Conservation (phyloP, 345 rosid species). For the Isatis tinctoria region DNA sequence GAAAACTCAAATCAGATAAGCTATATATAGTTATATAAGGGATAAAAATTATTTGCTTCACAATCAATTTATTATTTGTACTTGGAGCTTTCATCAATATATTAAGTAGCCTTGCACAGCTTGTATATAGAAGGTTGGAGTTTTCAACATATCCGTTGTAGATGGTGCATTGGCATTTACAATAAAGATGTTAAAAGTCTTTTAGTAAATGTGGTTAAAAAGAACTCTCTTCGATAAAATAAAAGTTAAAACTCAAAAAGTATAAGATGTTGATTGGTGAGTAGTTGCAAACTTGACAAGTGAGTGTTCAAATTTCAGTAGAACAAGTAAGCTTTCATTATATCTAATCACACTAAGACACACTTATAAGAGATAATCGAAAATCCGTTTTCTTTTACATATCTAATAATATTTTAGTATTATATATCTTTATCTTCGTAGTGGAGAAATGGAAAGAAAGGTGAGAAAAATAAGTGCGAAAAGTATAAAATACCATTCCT, state of each 20-base stretch:
- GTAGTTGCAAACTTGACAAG: constrained; percentile 44
- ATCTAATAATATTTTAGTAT: too few species aligned
- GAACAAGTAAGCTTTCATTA: constrained; percentile 63
- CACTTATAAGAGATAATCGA: constrained; percentile 17
- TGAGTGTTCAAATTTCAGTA: constrained; percentile 51
- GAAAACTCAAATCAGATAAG: too few species aligned
- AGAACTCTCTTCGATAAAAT: not conserved
- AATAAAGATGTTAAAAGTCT: not conserved
- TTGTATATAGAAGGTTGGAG: not conserved
- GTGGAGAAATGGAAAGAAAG: not conserved
- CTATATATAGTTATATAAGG: too few species aligned
- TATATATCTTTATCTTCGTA: constrained; percentile 21
- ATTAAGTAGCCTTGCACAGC: not conserved
- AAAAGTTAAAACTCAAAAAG: constrained; percentile 10
- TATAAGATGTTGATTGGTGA: constrained; percentile 26
- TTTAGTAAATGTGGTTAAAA: not conserved
- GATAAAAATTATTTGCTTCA: too few species aligned
- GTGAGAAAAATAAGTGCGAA: constrained; percentile 31
- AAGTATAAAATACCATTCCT: constrained; percentile 42
- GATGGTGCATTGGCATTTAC: not conserved
- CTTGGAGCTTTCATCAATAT: too few species aligned
- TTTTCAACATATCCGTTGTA: not conserved
- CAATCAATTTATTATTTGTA: too few species aligned
- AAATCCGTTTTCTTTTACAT: constrained; percentile 5
- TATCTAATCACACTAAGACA: constrained; percentile 36